Percentiles rank a stretch among this genome's conserved stretches.
phyloP scores from a whole-genome alignment of 768 basidiomycete genomes.

The Tylopilus subfusipes region DNA sequence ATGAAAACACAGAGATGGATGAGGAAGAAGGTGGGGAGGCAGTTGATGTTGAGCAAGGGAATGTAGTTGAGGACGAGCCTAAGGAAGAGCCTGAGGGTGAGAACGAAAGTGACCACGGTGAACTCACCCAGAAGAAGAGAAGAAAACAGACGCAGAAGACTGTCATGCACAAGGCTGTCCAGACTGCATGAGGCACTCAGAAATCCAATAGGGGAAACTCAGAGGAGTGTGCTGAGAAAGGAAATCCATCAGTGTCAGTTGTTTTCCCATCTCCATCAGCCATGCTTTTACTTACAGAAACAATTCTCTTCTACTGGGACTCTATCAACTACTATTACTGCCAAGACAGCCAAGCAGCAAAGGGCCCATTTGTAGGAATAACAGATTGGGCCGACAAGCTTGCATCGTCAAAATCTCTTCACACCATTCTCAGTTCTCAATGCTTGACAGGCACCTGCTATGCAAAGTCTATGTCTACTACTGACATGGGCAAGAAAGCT shows the following conservation, averaged over 20 bases:
- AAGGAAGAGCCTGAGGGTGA: too few relatives aligned
- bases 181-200: not conserved
- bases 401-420: not conserved
- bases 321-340: not conserved
- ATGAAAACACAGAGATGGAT: not conserved
- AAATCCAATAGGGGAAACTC: not conserved
- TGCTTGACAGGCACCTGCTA: not conserved
- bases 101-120: too few relatives aligned
- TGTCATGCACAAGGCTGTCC: not conserved
- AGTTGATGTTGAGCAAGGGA: too few relatives aligned
- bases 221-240: not conserved
- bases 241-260: not conserved
- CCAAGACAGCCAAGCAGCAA: not conserved
- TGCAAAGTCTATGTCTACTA: not conserved
- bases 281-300: slow-evolving; percentile 1
- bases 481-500: too few relatives aligned
- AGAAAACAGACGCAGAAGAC: not conserved
- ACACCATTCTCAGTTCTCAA: not conserved
- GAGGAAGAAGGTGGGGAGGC: too few relatives aligned
- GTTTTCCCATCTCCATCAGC: not conserved
- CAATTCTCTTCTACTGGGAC: not conserved
- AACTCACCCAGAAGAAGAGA: too few relatives aligned
- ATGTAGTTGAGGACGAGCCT: too few relatives aligned
- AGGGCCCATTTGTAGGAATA: not conserved
- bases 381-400: not conserved